Conservation (phyloP, 2,329 filamentous ascomycete species). For the Alternaria dauci region DNA sequence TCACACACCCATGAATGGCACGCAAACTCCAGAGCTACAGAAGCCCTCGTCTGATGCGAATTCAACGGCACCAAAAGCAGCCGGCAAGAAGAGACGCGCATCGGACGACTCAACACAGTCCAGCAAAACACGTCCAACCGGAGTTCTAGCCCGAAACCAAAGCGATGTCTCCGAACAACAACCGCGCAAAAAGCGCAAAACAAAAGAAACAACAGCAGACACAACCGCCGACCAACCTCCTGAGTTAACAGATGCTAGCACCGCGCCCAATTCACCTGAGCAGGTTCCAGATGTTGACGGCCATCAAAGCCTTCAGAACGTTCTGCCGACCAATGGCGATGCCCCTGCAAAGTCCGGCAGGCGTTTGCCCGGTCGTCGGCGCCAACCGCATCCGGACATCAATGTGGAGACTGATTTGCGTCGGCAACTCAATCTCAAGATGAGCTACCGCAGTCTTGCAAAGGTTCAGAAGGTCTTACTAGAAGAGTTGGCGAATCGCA, state of each 20-base stretch:
- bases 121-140: conserved; percentile 45
- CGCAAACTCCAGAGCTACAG: conserved; percentile 37
- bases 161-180: conserved; percentile 48
- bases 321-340: conserved; percentile 48
- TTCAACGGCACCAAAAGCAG: conserved; percentile 30
- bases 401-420: conserved; percentile 58
- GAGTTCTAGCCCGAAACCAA: conserved; percentile 46
- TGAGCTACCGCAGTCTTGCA: conserved; percentile 69
- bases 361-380: conserved; percentile 54
- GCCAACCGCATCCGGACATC: conserved; percentile 57
- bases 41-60: conserved; percentile 29
- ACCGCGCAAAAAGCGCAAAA: conserved; percentile 49
- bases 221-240: conserved; percentile 43
- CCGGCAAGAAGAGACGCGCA: conserved; percentile 45
- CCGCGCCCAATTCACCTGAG: conserved; percentile 48
- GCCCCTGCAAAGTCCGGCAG: conserved; percentile 47
- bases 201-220: conserved; percentile 38
- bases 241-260: conserved; percentile 49
- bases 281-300: conserved; percentile 45
- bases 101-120: conserved; percentile 45
- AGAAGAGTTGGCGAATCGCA: conserved; percentile 70
- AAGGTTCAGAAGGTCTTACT: conserved; percentile 70
- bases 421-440: conserved; percentile 72
- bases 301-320: conserved; percentile 45
- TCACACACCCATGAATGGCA: conserved; percentile 40